These are phyloP conservation scores for Medicago ruthenica DNA, from an alignment of 306 rosid species.

Conservation along the genomic window DNA sequence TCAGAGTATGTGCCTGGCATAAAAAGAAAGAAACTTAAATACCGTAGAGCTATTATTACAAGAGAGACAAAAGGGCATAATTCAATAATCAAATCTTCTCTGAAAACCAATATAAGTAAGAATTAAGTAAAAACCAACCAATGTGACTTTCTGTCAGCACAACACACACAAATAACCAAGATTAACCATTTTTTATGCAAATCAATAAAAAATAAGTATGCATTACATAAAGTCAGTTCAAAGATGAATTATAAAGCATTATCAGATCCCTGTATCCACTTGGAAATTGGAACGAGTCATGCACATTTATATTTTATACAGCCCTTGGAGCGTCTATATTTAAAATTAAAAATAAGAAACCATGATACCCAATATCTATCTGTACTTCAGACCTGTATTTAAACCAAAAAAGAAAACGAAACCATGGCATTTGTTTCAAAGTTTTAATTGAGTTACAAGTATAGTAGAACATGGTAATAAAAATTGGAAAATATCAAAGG, in stretches of 20 bases:
- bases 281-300: not conserved
- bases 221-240: constrained; percentile 9
- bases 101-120: constrained; percentile 20
- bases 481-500: constrained; percentile 4
- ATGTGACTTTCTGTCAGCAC: constrained; percentile 13
- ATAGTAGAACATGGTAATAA: constrained; percentile 16
- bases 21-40: constrained; percentile 4
- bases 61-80: constrained; percentile 11
- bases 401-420: constrained; percentile 10
- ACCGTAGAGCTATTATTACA: constrained; percentile 1
- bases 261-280: constrained; percentile 26
- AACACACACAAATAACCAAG: constrained; percentile 26
- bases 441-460: constrained; percentile 16
- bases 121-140: constrained; percentile 26
- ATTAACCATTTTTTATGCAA: constrained; percentile 17
- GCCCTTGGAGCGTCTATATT: constrained; percentile 21
- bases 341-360: constrained; percentile 9
- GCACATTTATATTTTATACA: constrained; percentile 22
- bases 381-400: not conserved
- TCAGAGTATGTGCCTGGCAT: constrained; percentile 19
- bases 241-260: constrained; percentile 27
- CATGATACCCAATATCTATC: not conserved
- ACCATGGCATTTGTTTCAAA: constrained; percentile 30
- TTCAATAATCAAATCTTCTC: constrained; percentile 5
- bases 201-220: not conserved